Evolutionary conservation across 1,284 basidiomycete genomes (phyloP).

Genomic region (Ceratobasidium sp.): DNA sequence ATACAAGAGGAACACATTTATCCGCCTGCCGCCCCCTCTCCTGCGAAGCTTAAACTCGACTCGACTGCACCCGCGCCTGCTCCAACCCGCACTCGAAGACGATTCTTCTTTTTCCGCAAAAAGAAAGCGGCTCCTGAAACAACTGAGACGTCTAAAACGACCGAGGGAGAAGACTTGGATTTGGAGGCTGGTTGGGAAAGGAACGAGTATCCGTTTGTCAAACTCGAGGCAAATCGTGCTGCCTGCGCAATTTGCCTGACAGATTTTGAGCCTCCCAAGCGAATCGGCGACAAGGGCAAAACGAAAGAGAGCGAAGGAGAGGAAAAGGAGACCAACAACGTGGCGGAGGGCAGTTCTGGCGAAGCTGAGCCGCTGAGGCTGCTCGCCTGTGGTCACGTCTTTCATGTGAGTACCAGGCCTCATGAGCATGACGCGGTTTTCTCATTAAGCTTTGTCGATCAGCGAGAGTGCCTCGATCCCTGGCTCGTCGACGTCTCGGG

Average conservation of each 20-base stretch:
- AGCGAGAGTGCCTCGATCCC: conserved; percentile 82
- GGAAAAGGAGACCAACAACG: no score
- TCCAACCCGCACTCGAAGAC: conserved; percentile 49
- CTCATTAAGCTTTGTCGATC: conserved; percentile 17
- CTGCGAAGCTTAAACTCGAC: conserved; percentile 54
- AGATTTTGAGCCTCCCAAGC: conserved; percentile 79
- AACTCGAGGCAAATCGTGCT: conserved; percentile 78
- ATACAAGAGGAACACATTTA: conserved; percentile 51
- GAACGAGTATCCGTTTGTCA: conserved; percentile 65
- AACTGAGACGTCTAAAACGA: conserved; percentile 42
- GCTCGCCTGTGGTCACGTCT: conserved; percentile 77
- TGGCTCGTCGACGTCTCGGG: conserved; percentile 81
- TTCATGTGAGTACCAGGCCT: conserved; percentile 77
- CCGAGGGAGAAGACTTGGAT: conserved; percentile 50
- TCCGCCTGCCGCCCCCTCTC: conserved; percentile 2
- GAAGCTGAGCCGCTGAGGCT: conserved; percentile 75
- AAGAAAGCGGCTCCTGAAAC: conserved; percentile 43
- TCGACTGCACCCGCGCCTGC: conserved; percentile 45
- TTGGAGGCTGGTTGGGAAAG: conserved; percentile 62
- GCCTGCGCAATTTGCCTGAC: conserved; percentile 81
- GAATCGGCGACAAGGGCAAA: conserved; percentile 44
- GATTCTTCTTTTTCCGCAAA: conserved; percentile 42
- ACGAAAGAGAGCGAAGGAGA: conserved; percentile 43
- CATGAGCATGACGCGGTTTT: no score
- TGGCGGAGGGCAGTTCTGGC: conserved; percentile 58